Percentiles rank a stretch among this genome's conserved stretches.
Conservation (phyloP, 1,284 basidiomycete species). For the Albatrellus sp. region DNA sequence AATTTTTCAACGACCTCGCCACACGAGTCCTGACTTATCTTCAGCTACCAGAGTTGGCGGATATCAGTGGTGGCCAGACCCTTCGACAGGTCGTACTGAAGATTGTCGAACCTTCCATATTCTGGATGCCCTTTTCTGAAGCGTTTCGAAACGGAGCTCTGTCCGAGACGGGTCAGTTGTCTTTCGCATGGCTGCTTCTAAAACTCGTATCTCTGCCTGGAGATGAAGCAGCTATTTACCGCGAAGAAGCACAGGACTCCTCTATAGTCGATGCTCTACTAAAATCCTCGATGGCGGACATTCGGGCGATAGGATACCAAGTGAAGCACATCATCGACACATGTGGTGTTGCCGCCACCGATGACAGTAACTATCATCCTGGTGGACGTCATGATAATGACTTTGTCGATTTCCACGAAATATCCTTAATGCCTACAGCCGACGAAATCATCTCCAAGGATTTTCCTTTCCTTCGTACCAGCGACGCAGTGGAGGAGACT, state of each 20-base stretch:
- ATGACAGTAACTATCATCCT: constrained; percentile 20
- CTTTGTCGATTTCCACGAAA: constrained; percentile 39
- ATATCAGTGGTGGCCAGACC: constrained; percentile 29
- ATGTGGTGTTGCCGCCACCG: constrained; percentile 13
- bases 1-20: constrained; percentile 34
- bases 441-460: constrained; percentile 37
- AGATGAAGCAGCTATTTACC: constrained; percentile 24
- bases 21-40: constrained; percentile 29
- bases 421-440: constrained; percentile 46
- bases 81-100: constrained; percentile 25
- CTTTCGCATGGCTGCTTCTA: constrained; percentile 39
- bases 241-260: constrained; percentile 23
- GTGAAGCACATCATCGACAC: constrained; percentile 30
- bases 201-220: constrained; percentile 32
- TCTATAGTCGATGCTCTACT: constrained; percentile 22
- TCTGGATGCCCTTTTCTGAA: constrained; percentile 32
- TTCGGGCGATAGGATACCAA: constrained; percentile 24
- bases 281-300: constrained; percentile 21
- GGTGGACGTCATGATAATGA: constrained; percentile 62
- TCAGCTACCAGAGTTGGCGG: constrained; percentile 21
- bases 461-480: constrained; percentile 33
- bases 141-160: constrained; percentile 28
- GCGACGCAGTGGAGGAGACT: constrained; percentile 29
- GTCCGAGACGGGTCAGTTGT: constrained; percentile 20
- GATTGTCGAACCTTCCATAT: constrained; percentile 41